These are phyloP conservation scores for Coprinopsis marcescibilis DNA, from an alignment of 768 basidiomycete species.

Conservation along the genomic window DNA sequence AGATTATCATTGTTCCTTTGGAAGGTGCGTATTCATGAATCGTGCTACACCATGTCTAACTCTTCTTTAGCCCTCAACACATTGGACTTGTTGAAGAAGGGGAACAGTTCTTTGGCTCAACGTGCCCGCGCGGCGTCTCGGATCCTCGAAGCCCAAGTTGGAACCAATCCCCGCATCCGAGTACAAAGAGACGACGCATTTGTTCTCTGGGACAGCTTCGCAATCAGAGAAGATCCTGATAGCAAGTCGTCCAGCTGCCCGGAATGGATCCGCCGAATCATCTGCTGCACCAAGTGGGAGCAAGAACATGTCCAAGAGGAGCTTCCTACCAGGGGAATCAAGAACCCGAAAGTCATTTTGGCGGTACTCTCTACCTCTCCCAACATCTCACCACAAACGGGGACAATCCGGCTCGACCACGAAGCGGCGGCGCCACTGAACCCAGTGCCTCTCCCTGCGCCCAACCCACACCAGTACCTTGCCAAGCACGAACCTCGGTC, in stretches of 20 bases:
- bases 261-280: conserved; percentile 81
- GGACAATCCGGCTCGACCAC: conserved; percentile 24
- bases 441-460: conserved; percentile 65
- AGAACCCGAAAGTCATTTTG: conserved; percentile 49
- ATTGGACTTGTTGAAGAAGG: conserved; percentile 89
- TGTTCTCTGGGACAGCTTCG: conserved; percentile 73
- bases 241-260: conserved; percentile 41
- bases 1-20: conserved; percentile 77
- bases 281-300: conserved; percentile 81
- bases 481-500: conserved; percentile 64
- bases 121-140: conserved; percentile 85
- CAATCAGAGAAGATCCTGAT: conserved; percentile 36
- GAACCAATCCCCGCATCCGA: conserved; percentile 72
- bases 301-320: conserved; percentile 40
- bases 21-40: conserved; percentile 58
- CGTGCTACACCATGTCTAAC: not conserved
- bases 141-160: conserved; percentile 83
- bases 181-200: conserved; percentile 82
- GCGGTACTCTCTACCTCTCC: conserved; percentile 42
- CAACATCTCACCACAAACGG: conserved; percentile 29
- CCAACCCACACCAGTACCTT: conserved; percentile 32
- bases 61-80: conserved; percentile 70
- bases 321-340: conserved; percentile 6
- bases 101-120: conserved; percentile 69
- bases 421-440: conserved; percentile 30